Conservation (phyloP, 225 moss, liverwort and hornwort genomes). For the Polytrichum formosum region DNA sequence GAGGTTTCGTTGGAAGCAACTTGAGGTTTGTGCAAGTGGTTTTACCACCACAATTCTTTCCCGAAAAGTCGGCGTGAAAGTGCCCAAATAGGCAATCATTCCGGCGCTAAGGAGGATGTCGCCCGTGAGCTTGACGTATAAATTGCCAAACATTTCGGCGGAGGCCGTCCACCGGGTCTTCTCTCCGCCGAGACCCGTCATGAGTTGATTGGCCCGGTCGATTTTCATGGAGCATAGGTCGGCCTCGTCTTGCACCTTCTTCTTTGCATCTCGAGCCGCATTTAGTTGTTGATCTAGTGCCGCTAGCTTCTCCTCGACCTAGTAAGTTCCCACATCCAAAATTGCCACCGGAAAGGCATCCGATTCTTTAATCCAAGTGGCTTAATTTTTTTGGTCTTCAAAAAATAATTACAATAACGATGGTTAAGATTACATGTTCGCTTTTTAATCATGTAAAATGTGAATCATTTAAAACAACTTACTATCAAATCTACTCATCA, state of each 20-base stretch:
- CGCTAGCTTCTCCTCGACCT: conserved; percentile 72
- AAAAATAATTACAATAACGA: no score
- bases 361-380: no score
- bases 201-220: conserved; percentile 78
- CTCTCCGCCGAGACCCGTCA: conserved; percentile 76
- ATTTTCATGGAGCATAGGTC: conserved; percentile 69
- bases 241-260: conserved; percentile 83
- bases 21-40: neutral
- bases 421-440: no score
- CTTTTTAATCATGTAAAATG: no score
- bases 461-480: no score
- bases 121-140: conserved; percentile 65
- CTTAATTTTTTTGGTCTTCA: no score
- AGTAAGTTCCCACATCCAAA: no score
- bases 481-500: no score
- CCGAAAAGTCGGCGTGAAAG: conserved; percentile 72
- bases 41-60: conserved; percentile 38
- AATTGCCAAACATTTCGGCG: conserved; percentile 65
- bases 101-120: conserved; percentile 81
- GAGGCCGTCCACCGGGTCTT: conserved; percentile 75
- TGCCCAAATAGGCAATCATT: conserved; percentile 88
- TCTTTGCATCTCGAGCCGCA: conserved; percentile 66
- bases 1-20: no score
- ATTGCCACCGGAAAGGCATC: neutral
- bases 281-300: conserved; percentile 51